Conservation (phyloP, 495 filamentous ascomycete species). For the Talaromyces thailandensis region DNA sequence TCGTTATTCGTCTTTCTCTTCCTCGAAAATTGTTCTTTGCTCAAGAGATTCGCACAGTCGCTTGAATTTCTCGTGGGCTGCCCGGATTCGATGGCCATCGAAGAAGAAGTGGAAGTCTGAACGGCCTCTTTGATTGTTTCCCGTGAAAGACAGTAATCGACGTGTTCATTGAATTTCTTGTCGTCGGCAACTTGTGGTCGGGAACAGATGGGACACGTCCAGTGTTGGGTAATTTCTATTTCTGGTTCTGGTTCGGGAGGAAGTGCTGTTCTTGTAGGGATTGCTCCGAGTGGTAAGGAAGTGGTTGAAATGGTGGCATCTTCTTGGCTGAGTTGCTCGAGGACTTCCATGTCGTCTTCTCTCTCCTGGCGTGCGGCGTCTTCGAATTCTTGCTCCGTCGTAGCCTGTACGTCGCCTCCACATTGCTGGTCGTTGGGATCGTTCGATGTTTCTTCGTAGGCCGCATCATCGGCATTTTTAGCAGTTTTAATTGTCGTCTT, state of each 20-base stretch:
- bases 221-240: constrained; percentile 23
- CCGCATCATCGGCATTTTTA: constrained; percentile 9
- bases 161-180: constrained; percentile 78
- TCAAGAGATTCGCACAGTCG: not conserved
- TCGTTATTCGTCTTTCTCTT: constrained; percentile 1
- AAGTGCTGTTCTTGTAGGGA: not conserved
- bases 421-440: not conserved
- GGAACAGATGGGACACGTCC: constrained; percentile 83
- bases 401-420: constrained; percentile 50
- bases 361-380: constrained; percentile 52
- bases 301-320: constrained; percentile 10
- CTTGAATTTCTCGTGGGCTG: not conserved
- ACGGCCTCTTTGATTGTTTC: constrained; percentile 78
- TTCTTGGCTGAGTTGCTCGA: constrained; percentile 58
- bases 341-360: constrained; percentile 54
- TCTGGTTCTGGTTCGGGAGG: not conserved
- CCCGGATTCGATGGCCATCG: not conserved
- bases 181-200: constrained; percentile 69
- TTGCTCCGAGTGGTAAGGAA: not conserved
- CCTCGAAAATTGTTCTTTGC: not conserved
- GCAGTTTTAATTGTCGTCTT: constrained; percentile 7
- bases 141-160: constrained; percentile 84
- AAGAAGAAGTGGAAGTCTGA: constrained; percentile 26
- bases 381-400: constrained; percentile 63
- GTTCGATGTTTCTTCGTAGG: not conserved